Evolutionary conservation across 2,329 filamentous ascomycete species (phyloP).

Genomic region (Hypoxylon sp.): DNA sequence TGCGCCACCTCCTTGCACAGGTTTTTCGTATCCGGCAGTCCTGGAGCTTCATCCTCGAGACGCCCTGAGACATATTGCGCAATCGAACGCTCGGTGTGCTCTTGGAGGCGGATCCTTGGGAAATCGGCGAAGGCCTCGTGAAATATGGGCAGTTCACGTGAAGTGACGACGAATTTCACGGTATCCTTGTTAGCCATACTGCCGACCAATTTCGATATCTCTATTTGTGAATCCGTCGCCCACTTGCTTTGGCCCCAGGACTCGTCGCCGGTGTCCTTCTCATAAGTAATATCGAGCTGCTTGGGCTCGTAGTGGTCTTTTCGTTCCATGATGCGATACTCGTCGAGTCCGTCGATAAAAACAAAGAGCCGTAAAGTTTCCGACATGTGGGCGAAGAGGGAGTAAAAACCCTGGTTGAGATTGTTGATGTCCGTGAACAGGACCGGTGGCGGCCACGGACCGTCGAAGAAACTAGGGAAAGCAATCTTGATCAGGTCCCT

Average conservation of each 20-base stretch:
- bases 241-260: slow-evolving; percentile 50
- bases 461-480: slow-evolving; percentile 49
- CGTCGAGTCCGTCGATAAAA: slow-evolving; percentile 50
- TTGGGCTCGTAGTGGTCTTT: slow-evolving; percentile 49
- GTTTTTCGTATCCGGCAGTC: slow-evolving; percentile 47
- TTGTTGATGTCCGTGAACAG: slow-evolving; percentile 48
- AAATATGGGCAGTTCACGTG: slow-evolving; percentile 48
- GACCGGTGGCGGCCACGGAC: slow-evolving; percentile 48
- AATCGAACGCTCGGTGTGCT: slow-evolving; percentile 48
- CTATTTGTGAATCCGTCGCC: slow-evolving; percentile 48
- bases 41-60: slow-evolving; percentile 49
- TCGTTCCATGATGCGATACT: slow-evolving; percentile 51
- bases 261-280: slow-evolving; percentile 47
- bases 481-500: slow-evolving; percentile 50
- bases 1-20: slow-evolving; percentile 48
- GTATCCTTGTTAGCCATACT: slow-evolving; percentile 48
- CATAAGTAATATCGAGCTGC: slow-evolving; percentile 47
- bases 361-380: slow-evolving; percentile 45
- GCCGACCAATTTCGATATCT: slow-evolving; percentile 46
- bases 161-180: slow-evolving; percentile 48
- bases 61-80: slow-evolving; percentile 48
- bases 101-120: slow-evolving; percentile 47
- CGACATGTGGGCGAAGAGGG: slow-evolving; percentile 49
- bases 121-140: slow-evolving; percentile 44
- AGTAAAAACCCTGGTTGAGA: slow-evolving; percentile 49